A percentile compares a stretch with the other conserved stretches of the same genome.
Conservation (phyloP, 176 grass and related monocot genomes). For the Ampelocalamus luodianensis region DNA sequence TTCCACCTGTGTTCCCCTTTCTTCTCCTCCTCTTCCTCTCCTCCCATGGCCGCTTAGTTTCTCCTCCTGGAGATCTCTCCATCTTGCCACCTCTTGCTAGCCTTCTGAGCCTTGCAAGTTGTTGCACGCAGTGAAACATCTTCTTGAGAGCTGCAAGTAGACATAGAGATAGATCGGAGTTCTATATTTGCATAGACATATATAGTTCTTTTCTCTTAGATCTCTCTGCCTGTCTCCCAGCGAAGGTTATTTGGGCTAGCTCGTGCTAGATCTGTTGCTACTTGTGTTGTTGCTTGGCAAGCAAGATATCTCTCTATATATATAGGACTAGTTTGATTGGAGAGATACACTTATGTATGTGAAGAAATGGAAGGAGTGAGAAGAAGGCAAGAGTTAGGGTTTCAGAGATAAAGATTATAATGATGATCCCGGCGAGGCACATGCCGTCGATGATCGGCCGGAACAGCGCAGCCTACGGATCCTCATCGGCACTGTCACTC, state of each 20-base stretch:
- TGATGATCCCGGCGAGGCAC: slow-evolving; percentile 94
- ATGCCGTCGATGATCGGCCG: slow-evolving; percentile 83
- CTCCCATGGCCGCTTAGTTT: slow-evolving; percentile 51
- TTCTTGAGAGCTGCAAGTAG: slow-evolving; percentile 26
- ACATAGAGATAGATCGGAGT: slow-evolving; percentile 23
- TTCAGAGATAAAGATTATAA: slow-evolving; percentile 57
- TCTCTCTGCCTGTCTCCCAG: slow-evolving; percentile 45
- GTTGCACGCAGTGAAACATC: slow-evolving; percentile 39
- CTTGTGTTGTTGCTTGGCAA: slow-evolving; percentile 50
- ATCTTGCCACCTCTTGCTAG: slow-evolving; percentile 32
- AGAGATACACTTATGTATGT: slow-evolving; percentile 3
- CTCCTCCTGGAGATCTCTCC: slow-evolving; percentile 21
- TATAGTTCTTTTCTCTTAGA: slow-evolving; percentile 43
- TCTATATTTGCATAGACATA: slow-evolving; percentile 40
- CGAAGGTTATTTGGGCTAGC: slow-evolving; percentile 27
- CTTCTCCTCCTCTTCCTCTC: slow-evolving; percentile 44
- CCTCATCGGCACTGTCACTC: slow-evolving; percentile 88
- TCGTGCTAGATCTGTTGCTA: slow-evolving; percentile 66
- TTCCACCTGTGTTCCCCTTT: slow-evolving; percentile 65
- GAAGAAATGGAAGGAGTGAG: slow-evolving; percentile 48
- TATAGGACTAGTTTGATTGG: slow-evolving; percentile 36
- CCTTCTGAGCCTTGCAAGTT: slow-evolving; percentile 47
- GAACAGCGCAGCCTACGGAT: slow-evolving; percentile 63
- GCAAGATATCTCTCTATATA: slow-evolving; percentile 39
- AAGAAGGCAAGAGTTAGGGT: slow-evolving; percentile 56